Conservation (phyloP, 192 early-diverging fungal genomes). For the Coemansia sp. region DNA sequence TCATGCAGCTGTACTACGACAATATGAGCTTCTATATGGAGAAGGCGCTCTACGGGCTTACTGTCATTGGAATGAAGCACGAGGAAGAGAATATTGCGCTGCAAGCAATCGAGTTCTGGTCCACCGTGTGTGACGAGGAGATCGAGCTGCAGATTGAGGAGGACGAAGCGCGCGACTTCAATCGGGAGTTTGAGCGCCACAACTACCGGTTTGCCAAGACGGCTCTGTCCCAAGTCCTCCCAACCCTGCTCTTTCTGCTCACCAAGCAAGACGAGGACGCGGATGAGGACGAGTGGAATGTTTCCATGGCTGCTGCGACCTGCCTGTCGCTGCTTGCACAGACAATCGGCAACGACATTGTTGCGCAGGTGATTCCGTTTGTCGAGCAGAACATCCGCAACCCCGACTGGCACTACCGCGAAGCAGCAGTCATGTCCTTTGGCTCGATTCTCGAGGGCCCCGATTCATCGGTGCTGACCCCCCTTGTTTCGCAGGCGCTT, state of each 20-base stretch:
- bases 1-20: slow-evolving; percentile 96
- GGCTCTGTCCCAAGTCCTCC: slow-evolving; percentile 79
- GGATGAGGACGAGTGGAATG: slow-evolving; percentile 99
- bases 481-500: slow-evolving; percentile 81
- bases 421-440: slow-evolving; percentile 98
- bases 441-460: slow-evolving; percentile 98
- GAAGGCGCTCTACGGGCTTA: slow-evolving; percentile 91
- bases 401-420: slow-evolving; percentile 90
- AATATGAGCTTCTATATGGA: slow-evolving; percentile 97
- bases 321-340: slow-evolving; percentile 88
- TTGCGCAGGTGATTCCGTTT: slow-evolving; percentile 85
- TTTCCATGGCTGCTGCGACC: slow-evolving; percentile 96
- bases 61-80: slow-evolving; percentile 89
- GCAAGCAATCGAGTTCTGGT: slow-evolving; percentile 99
- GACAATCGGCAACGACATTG: slow-evolving; percentile 79
- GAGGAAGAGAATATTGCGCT: slow-evolving; percentile 87
- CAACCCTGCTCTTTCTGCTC: slow-evolving; percentile 83
- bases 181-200: slow-evolving; percentile 53
- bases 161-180: slow-evolving; percentile 60
- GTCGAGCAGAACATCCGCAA: slow-evolving; percentile 84
- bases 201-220: slow-evolving; percentile 79
- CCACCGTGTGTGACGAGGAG: slow-evolving; percentile 96
- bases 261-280: slow-evolving; percentile 98
- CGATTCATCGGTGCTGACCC: slow-evolving; percentile 60
- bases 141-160: slow-evolving; percentile 70